Percentiles rank a stretch among this genome's conserved stretches.
These are phyloP conservation scores for Alternaria novae-zelandiae DNA, from an alignment of 2,329 filamentous ascomycete genomes.

Conservation along the genomic window DNA sequence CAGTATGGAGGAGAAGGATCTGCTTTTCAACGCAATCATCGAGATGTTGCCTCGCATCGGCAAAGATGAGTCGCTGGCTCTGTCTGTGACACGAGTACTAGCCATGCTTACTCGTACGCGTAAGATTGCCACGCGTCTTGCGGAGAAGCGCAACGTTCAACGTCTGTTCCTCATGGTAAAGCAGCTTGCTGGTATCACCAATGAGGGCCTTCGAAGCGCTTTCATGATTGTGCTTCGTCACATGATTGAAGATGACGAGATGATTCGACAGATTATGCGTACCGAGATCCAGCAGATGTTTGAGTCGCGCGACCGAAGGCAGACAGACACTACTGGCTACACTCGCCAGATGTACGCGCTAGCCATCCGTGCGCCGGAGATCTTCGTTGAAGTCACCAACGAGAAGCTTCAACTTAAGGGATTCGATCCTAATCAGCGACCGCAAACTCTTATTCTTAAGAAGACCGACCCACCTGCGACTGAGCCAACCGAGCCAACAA, in stretches of 20 bases:
- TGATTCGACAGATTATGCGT: constrained; percentile 88
- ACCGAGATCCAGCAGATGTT: constrained; percentile 85
- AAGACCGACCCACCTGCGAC: constrained; percentile 47
- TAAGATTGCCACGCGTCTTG: constrained; percentile 74
- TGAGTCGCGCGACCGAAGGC: constrained; percentile 57
- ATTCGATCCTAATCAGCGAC: constrained; percentile 63
- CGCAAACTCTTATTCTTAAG: constrained; percentile 62
- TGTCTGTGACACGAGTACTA: constrained; percentile 81
- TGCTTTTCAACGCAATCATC: constrained; percentile 78
- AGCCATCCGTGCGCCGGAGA: constrained; percentile 78
- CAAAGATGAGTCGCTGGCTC: constrained; percentile 83
- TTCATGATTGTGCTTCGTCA: constrained; percentile 90
- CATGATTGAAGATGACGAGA: constrained; percentile 91
- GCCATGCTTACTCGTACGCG: constrained; percentile 86
- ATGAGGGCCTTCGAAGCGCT: constrained; percentile 74
- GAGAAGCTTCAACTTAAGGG: constrained; percentile 78
- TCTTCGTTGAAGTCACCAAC: constrained; percentile 87
- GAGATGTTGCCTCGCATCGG: constrained; percentile 84
- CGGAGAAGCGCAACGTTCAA: constrained; percentile 87
- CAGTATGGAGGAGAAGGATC: constrained; percentile 68
- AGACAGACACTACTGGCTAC: constrained; percentile 73
- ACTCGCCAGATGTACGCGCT: constrained; percentile 79
- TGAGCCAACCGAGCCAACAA: constrained; percentile 21
- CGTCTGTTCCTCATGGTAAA: constrained; percentile 94
- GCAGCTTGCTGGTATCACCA: constrained; percentile 81